These are phyloP conservation scores for Pseudogymnoascus sp. DNA, from an alignment of 2,329 filamentous ascomycete genomes.

Conservation along the genomic window DNA sequence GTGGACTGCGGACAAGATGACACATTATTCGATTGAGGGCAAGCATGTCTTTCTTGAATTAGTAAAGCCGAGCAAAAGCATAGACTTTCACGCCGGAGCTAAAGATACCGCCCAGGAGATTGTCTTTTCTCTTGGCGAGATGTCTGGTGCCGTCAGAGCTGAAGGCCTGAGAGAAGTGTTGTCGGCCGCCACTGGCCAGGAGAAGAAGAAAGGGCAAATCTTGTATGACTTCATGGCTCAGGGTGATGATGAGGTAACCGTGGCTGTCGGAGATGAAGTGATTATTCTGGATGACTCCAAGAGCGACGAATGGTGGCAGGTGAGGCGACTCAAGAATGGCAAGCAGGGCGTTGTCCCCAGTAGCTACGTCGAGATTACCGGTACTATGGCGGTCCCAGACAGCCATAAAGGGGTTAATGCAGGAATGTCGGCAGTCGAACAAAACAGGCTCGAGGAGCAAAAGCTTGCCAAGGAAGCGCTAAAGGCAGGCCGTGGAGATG, in stretches of 20 bases:
- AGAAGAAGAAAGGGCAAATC: conserved; percentile 75
- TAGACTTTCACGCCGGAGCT: conserved; percentile 93
- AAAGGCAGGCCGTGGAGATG: conserved; percentile 49
- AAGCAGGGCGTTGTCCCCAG: conserved; percentile 94
- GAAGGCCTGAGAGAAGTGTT: conserved; percentile 79
- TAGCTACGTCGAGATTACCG: conserved; percentile 87
- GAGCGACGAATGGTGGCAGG: conserved; percentile 98
- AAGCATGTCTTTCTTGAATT: conserved; percentile 97
- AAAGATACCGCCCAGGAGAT: conserved; percentile 97
- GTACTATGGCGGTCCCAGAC: conserved; percentile 44
- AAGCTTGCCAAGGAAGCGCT: conserved; percentile 73
- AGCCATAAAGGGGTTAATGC: conserved; percentile 42
- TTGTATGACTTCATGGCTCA: conserved; percentile 96
- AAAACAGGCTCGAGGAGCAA: conserved; percentile 71
- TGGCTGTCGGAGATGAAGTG: conserved; percentile 83
- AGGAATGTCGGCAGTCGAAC: conserved; percentile 62
- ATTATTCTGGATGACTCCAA: conserved; percentile 80
- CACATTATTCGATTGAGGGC: conserved; percentile 95
- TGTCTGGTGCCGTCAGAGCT: conserved; percentile 77
- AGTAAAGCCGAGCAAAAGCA: conserved; percentile 81
- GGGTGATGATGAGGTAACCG: conserved; percentile 91
- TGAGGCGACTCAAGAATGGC: conserved; percentile 79
- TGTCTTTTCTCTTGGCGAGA: conserved; percentile 74
- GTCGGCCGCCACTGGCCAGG: conserved; percentile 60
- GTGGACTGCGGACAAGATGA: conserved; percentile 91